Percentiles rank a stretch among this genome's conserved stretches.
Conservation (phyloP, 2,329 filamentous ascomycete genomes). For the Aureobasidium musti region DNA sequence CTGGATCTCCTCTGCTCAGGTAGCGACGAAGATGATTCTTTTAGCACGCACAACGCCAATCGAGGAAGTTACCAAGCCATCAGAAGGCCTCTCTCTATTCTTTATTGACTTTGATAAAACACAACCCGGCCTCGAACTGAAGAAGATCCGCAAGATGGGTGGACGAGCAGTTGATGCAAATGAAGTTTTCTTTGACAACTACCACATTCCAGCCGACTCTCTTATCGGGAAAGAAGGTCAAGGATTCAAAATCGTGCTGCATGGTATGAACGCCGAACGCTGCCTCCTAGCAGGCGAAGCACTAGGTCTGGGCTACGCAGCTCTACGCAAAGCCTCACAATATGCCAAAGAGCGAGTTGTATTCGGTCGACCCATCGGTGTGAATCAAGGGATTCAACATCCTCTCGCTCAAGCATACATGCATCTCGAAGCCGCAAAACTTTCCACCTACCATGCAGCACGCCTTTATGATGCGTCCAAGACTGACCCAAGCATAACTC, state of each 20-base stretch:
- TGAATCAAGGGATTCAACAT: slow-evolving; percentile 67
- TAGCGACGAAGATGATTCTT: slow-evolving; percentile 79
- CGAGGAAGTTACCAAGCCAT: slow-evolving; percentile 67
- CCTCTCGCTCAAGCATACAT: slow-evolving; percentile 66
- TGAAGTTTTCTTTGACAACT: slow-evolving; percentile 84
- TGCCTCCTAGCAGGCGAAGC: slow-evolving; percentile 65
- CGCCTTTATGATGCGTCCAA: slow-evolving; percentile 57
- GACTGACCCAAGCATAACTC: slow-evolving; percentile 44
- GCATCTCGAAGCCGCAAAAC: slow-evolving; percentile 62
- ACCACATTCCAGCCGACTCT: slow-evolving; percentile 62
- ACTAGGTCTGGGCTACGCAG: slow-evolving; percentile 50
- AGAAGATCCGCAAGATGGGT: slow-evolving; percentile 82
- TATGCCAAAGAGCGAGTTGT: slow-evolving; percentile 69
- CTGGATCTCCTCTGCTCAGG: slow-evolving; percentile 80
- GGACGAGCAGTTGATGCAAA: slow-evolving; percentile 80
- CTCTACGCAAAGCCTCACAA: slow-evolving; percentile 54
- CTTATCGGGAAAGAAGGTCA: slow-evolving; percentile 72
- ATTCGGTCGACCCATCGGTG: slow-evolving; percentile 65
- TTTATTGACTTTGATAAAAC: slow-evolving; percentile 72
- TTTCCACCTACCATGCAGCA: slow-evolving; percentile 63
- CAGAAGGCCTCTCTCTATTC: slow-evolving; percentile 76
- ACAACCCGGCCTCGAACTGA: slow-evolving; percentile 64
- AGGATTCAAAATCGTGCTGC: slow-evolving; percentile 72
- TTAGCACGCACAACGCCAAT: slow-evolving; percentile 73
- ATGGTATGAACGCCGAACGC: slow-evolving; percentile 78